Evolutionary conservation across 1,284 basidiomycete genomes (phyloP).

Genomic region (Moniliophthora roreri): DNA sequence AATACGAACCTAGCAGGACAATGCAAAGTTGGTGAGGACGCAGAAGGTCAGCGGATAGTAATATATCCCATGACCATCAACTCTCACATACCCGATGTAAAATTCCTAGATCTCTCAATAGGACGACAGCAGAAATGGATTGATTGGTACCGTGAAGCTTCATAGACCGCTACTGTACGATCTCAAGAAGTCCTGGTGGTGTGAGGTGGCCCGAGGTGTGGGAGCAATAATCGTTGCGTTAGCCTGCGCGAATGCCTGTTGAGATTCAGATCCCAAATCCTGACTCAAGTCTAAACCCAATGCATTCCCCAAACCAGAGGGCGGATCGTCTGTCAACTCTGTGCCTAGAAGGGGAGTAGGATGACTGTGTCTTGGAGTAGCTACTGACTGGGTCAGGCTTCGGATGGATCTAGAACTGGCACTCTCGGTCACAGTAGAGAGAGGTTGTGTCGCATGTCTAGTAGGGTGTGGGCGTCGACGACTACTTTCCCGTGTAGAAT

Average conservation of each 20-base stretch:
- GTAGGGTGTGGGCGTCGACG: background rate
- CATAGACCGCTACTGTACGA: background rate
- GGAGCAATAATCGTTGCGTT: background rate
- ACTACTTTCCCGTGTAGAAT: background rate
- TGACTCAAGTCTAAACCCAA: background rate
- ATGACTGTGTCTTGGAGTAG: background rate
- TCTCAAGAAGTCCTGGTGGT: background rate
- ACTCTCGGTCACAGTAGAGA: background rate
- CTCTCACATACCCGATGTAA: too few relatives aligned
- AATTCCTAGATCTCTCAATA: too few relatives aligned
- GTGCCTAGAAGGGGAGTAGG: background rate
- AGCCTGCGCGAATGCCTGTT: background rate
- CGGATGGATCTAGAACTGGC: too few relatives aligned
- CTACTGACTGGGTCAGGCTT: background rate
- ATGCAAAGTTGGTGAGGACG: too few relatives aligned
- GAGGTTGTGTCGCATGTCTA: conserved; percentile 1
- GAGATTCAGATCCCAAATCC: background rate
- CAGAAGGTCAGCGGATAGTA: too few relatives aligned
- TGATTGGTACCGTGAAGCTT: too few relatives aligned
- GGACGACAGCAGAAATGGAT: too few relatives aligned
- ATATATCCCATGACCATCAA: too few relatives aligned
- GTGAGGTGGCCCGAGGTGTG: background rate
- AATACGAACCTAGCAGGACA: too few relatives aligned
- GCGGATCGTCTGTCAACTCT: background rate
- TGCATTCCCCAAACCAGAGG: conserved; percentile 1